Conservation (phyloP, 2,329 filamentous ascomycete species). For the Trichoderma gracile region DNA sequence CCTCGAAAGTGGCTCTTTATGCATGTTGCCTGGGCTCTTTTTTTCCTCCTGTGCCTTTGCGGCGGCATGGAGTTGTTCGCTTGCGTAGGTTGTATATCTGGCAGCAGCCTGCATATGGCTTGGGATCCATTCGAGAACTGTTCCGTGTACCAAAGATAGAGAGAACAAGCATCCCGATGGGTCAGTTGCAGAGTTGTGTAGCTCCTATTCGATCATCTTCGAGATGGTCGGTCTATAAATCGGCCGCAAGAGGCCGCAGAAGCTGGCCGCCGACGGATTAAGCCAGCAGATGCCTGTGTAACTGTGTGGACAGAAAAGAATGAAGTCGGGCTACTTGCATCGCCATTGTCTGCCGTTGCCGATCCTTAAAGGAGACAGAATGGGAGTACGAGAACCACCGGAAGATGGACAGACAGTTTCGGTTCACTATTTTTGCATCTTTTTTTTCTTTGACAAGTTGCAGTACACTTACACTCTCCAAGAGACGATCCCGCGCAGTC, state of each 20-base stretch:
- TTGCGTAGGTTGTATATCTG: neutral
- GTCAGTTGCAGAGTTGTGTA: neutral
- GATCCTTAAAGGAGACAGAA: neutral
- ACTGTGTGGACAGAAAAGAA: neutral
- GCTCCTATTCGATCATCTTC: neutral
- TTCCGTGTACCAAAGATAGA: no score
- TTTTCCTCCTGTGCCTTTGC: neutral
- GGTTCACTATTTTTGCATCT: neutral
- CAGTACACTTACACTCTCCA: no score
- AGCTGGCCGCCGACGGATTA: constrained; percentile 2
- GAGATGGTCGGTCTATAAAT: neutral
- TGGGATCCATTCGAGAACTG: neutral
- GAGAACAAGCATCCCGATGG: neutral
- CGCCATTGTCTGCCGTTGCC: neutral
- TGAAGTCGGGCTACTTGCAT: neutral
- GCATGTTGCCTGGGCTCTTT: constrained; percentile 7
- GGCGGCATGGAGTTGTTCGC: neutral
- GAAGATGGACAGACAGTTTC: neutral
- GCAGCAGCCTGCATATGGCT: neutral
- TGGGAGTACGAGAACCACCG: neutral
- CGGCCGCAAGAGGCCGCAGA: neutral
- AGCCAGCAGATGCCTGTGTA: constrained; percentile 5
- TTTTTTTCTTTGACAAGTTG: neutral
- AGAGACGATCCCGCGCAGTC: neutral
- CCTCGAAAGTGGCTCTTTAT: constrained; percentile 1